These are phyloP conservation scores for Mucor plumbeus DNA, from an alignment of 371 early-diverging fungal species.

Conservation along the genomic window DNA sequence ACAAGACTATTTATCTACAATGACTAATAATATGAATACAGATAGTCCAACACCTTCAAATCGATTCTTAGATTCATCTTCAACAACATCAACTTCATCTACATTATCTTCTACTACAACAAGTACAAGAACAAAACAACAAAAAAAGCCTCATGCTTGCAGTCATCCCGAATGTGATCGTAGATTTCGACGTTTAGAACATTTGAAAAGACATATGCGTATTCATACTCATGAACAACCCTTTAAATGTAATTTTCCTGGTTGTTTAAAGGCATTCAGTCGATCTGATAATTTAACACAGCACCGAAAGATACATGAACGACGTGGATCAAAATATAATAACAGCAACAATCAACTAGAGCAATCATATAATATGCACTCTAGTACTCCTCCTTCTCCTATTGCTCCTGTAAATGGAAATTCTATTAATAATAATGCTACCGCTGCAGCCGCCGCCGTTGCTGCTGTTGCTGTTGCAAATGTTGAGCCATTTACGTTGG, in stretches of 20 bases:
- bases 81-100: slow-evolving; percentile 9
- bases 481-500: slow-evolving; percentile 25
- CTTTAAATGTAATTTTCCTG: slow-evolving; percentile 71
- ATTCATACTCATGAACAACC: slow-evolving; percentile 86
- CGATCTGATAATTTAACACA: slow-evolving; percentile 78
- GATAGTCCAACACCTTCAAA: slow-evolving; percentile 11
- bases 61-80: slow-evolving; percentile 1
- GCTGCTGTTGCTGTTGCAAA: slow-evolving; percentile 6
- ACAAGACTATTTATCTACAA: slow-evolving; percentile 7
- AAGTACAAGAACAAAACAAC: slow-evolving; percentile 1
- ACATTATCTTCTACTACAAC: slow-evolving; percentile 19
- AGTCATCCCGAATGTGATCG: slow-evolving; percentile 58
- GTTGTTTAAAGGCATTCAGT: slow-evolving; percentile 81
- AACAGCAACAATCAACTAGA: slow-evolving; percentile 9
- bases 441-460: slow-evolving; percentile 1
- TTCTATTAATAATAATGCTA: slow-evolving; percentile 5
- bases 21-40: background rate
- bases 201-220: slow-evolving; percentile 87
- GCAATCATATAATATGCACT: background rate
- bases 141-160: slow-evolving; percentile 60
- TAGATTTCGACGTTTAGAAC: slow-evolving; percentile 83
- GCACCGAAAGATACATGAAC: slow-evolving; percentile 66
- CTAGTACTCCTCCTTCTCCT: slow-evolving; percentile 10
- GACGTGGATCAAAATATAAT: slow-evolving; percentile 36
- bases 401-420: slow-evolving; percentile 6